Percentiles rank a stretch among this genome's conserved stretches.
Conservation (phyloP, 2,329 filamentous ascomycete genomes). For the Botrytis pseudocinerea region DNA sequence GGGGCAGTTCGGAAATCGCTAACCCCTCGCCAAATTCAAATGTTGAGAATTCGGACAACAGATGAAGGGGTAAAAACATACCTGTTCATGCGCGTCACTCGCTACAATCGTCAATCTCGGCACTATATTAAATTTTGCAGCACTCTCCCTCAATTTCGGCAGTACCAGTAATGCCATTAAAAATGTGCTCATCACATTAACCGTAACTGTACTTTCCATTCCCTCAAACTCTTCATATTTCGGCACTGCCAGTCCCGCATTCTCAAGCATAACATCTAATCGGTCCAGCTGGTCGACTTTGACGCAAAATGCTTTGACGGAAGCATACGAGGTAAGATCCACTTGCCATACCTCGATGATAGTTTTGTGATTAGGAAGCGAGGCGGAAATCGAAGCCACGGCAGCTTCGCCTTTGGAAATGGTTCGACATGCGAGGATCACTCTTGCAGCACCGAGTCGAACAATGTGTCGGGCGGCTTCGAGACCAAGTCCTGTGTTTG, state of each 20-base stretch:
- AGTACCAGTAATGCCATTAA: conserved; percentile 39
- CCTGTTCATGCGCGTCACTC: conserved; percentile 37
- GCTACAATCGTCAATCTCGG: conserved; percentile 35
- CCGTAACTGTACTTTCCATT: conserved; percentile 35
- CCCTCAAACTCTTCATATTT: conserved; percentile 33
- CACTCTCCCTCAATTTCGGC: conserved; percentile 35
- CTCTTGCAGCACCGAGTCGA: conserved; percentile 35
- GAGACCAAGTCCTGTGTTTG: conserved; percentile 52
- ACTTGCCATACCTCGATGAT: conserved; percentile 50
- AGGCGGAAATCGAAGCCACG: neutral
- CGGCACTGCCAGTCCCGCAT: conserved; percentile 34
- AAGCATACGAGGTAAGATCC: conserved; percentile 51
- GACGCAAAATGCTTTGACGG: conserved; percentile 48
- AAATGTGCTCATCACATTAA: conserved; percentile 41
- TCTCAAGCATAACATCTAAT: conserved; percentile 50
- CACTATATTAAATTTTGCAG: conserved; percentile 28
- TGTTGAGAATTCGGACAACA: neutral
- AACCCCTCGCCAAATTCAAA: neutral
- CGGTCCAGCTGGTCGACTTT: conserved; percentile 44
- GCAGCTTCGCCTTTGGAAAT: conserved; percentile 31
- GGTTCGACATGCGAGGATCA: conserved; percentile 34
- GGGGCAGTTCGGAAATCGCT: neutral
- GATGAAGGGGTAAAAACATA: conserved; percentile 8
- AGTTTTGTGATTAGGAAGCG: conserved; percentile 24
- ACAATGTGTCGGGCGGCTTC: conserved; percentile 46